These are phyloP conservation scores for Eurotiales sp. DNA, from an alignment of 2,329 filamentous ascomycete genomes.

Conservation along the genomic window DNA sequence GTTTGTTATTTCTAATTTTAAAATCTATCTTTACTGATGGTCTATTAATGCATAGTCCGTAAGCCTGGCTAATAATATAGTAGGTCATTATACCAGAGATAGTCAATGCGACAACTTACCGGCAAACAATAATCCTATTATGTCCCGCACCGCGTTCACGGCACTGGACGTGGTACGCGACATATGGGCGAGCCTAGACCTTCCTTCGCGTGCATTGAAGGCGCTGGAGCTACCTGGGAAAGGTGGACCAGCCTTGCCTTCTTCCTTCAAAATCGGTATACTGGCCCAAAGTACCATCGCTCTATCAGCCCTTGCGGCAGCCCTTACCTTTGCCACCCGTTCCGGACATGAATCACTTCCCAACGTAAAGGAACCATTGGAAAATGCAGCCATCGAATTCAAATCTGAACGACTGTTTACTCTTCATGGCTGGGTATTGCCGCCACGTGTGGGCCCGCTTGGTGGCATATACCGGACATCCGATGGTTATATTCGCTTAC, in stretches of 20 bases:
- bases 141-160: not conserved
- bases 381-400: slow-evolving; percentile 52
- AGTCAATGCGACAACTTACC: no score
- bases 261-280: slow-evolving; percentile 53
- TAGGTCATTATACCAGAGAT: no score
- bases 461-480: slow-evolving; percentile 51
- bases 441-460: slow-evolving; percentile 40
- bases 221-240: not conserved
- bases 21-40: no score
- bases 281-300: slow-evolving; percentile 53
- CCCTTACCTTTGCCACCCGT: slow-evolving; percentile 42
- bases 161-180: not conserved
- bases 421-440: slow-evolving; percentile 36
- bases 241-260: slow-evolving; percentile 29
- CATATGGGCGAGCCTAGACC: not conserved
- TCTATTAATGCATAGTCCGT: no score
- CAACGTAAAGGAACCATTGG: slow-evolving; percentile 40
- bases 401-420: slow-evolving; percentile 50
- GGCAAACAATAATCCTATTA: no score
- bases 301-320: slow-evolving; percentile 49
- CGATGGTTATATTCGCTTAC: slow-evolving; percentile 50
- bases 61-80: no score
- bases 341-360: slow-evolving; percentile 22
- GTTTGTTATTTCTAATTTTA: no score
- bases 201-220: not conserved